Evolutionary conservation across 2,329 filamentous ascomycete species (phyloP), one percentile per base, ranked within the genome.

Genomic region (Rhinocladiella similis): DNA sequence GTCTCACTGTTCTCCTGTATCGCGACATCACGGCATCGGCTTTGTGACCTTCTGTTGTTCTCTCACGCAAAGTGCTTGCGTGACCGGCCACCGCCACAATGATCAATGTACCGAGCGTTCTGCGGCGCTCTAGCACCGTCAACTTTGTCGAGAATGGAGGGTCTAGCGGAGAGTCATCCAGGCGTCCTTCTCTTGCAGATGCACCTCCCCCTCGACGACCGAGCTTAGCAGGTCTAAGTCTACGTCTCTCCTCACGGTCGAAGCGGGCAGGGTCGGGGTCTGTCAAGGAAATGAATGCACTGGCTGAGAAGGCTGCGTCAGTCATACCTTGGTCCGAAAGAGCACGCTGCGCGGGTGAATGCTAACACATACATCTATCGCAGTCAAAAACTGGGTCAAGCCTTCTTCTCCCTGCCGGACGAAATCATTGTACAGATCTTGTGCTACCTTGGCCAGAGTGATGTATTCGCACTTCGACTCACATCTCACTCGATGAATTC

Each of bases 341-440:
- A 33, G 29, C 2, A 33, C 10, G 9, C 18, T 19, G 36, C 38
- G 22, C n/a, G 16, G 25, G 7, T 4, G 25, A 27, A 33, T 33
- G 29, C 29, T 33, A 33, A 33, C 29, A 33, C 29, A 12, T 7
- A 33, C 29, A 12, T 33, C 2, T 12, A 33, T 33, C 29, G 19
- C 50, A 61, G 59, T n/a, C 51, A 56, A 56, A 53, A 33, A 13
- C 43, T 59, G 27, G 59, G 61, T n/a, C 51, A 61, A 13, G 48
- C 50, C 4, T 56, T 63, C n/a, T 53, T 59, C 16, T 50, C 49
- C 9, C 45, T 63, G 3, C 61, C 61, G n/a, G 50, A 59, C 19
- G 61, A 63, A 20, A 61, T 63, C 48, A 46, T 52, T 12, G 46
- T 49, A n/a, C 53, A 59, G 9, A 55, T 63, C 45, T 43, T 63